Conservation (phyloP, 192 early-diverging fungal genomes). For the Gonapodya prolifera region DNA sequence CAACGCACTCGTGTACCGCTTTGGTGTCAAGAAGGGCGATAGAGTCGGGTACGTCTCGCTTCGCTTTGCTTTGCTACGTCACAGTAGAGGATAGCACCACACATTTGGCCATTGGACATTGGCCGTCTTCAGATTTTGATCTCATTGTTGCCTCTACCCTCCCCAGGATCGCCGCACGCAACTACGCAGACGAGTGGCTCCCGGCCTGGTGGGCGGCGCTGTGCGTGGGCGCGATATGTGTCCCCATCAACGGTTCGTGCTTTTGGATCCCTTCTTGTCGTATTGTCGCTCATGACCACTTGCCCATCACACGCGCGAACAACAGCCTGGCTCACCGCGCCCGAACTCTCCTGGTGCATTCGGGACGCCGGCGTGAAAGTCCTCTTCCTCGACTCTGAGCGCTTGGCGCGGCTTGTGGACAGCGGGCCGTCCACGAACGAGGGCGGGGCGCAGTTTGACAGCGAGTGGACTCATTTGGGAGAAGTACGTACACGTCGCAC, state of each 20-base stretch:
- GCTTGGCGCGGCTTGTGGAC: background rate
- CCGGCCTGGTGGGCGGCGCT: background rate
- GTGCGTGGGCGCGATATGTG: background rate
- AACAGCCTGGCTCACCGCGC: background rate
- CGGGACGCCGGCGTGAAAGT: background rate
- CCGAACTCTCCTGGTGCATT: background rate
- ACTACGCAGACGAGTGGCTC: too few species aligned
- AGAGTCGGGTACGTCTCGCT: background rate
- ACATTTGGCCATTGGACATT: background rate
- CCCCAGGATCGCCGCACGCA: too few species aligned
- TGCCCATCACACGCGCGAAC: background rate
- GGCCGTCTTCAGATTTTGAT: background rate
- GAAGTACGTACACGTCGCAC: too few species aligned
- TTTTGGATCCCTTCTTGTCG: background rate
- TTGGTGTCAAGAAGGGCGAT: background rate
- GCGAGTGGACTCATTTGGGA: too few species aligned
- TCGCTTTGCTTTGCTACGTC: too few species aligned
- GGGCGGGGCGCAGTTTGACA: too few species aligned
- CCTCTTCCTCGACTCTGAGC: background rate
- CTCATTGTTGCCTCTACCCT: background rate
- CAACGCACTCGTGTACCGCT: background rate
- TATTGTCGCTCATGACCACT: background rate
- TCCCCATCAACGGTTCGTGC: background rate
- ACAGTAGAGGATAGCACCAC: too few species aligned
- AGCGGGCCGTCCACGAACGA: too few species aligned